Base-by-base conservation (phyloP, 495 filamentous ascomycete species). In the Hypoxylon trugodes region DNA sequence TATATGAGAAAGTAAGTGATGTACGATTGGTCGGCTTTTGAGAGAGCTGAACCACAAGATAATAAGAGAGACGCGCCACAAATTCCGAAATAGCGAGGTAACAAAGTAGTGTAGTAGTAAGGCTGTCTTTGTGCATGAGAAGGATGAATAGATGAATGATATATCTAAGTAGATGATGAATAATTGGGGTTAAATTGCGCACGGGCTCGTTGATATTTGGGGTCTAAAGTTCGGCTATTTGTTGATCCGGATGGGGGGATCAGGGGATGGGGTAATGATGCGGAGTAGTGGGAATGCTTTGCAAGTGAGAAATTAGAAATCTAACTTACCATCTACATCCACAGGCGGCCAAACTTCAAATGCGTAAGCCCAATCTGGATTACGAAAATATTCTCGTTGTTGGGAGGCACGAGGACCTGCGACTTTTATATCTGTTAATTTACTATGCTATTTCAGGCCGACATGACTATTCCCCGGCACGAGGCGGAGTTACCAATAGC, bases 281-380 rank as follows among this genome's bases (percentile, higher is more conserved):
- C 35, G 47, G 47, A 6, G 1, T 13, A 7, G 24, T 33, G 6
- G 15, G 2, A 43, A 33, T 19, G 6, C 19, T 22, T 35, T 35
- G 2, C 2, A 2, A 42, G 21, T 45, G 18, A 12, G 10, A 25
- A 43, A 45, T 45, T 25, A 32, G 15, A 22, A 13, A 37, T 43
- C 46, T 12, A 43, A 67, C 53, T 63, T 51, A 63, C 64, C 52
- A 32, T 10, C 2, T 52, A 22, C 8, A 15, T 59, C 65, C 26
- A 15, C 9, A 38, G 43, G 53, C 7, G 65, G 65, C 41, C 25
- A 59, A 0, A 68, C 65, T 32, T 68, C 65, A 4, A 68, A 19
- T 6, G 35, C 59, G 4, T 59, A 68, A n/a, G 65, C 51, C 59
- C 59, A 68, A 24, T 59, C 42, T 19, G 41, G n/a, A 13, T 43